Evolutionary conservation across 768 basidiomycete species (phyloP), one percentile per base, ranked within the genome.

Genomic region (Boletus sp.): DNA sequence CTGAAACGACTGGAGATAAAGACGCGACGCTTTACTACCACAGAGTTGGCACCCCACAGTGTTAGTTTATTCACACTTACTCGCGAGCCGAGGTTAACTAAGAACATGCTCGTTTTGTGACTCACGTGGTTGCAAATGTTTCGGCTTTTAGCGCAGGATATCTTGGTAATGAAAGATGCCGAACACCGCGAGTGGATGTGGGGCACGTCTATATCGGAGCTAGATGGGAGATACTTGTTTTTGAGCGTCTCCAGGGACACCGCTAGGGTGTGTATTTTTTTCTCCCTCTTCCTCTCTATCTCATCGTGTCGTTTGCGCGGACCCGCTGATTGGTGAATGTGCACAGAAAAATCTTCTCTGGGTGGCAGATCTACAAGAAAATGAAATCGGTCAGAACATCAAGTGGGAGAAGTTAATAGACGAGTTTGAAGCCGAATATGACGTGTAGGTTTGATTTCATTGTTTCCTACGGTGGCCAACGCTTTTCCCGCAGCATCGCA

Each of bases 11-110:
- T 9, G 78, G 78, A 35, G 89, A 90, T 71, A 69, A 78, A 60
- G 79, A 90, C 62, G 87, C 89, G 0, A 85, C 82, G 84, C 67
- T 94, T 20, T 90, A 83, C 68, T 93, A 90, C 70, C 92, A 93
- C 66, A 77, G 75, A 41, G 62, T 92, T 47, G 86, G 87, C 47
- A 90, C 91, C 9, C 65, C 78, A 9, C 91, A 92, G 70, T 78
- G 87, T 85, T 73, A 56, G 76, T 69, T 55, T 32, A 37, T 56
- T 51, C 42, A 49, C 30, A 32, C 32, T 54, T 20, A 24, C 17
- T 50, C 36, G 55, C 52, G 47, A 20, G 9, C 18, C 29, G 28
- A 47, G 36, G 33, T 9, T 51, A 7, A 51, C 58, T 59, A 49
- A 69, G 30, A 54, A 20, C 50, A 20, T 39, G 12, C 17, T 36